Evolutionary conservation across 169 alveolate genomes (phyloP), one percentile per base, ranked within the genome.

Genomic region (Miamiensis avidus): DNA sequence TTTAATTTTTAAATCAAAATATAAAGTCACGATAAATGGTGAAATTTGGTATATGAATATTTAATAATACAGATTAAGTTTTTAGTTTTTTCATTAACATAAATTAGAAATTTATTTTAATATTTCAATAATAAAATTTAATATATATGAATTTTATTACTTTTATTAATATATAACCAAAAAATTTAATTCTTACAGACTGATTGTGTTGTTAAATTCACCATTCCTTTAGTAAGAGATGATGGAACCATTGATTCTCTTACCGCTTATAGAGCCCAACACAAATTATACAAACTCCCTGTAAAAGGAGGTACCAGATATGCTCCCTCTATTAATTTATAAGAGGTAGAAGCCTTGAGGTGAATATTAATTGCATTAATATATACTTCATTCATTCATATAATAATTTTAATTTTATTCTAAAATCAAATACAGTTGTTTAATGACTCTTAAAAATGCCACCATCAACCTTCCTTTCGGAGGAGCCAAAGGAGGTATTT

Each of bases 401-500:
- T 28, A 29, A 27, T 27, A 31, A 25, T 77, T 30, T 65, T 89
- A 89, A 49, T 78, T 82, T 20, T 91, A 89, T 75, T 91, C 91
- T 74, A 79, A 86, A 49, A 49, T 49, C 69, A 20, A 49, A 11
- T 49, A 11, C 64, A 91, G 95, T 29, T 78, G 87, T 31, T 74
- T 93, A 34, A 93, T 92, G 94, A 94, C 97, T 32, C 86, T 90
- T 83, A 94, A 92, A 83, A 77, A 86, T 64, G 89, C 95, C 28
- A 79, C 87, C 69, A 90, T 91, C 76, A 86, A 86, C 72, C 89
- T 94, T 30, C 97, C 97, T 1, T 92, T 82, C 82, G 97, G 97
- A 74, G 97, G 97, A 69, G 97, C 95, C n/a, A 94, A 94, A 86
- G 97, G 97, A 74, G 97, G 95, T 25, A 89, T 94, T 31, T 86